Evolutionary conservation across 2,329 filamentous ascomycete species (phyloP).

Genomic region (Aspergillus pseudoglaucus): DNA sequence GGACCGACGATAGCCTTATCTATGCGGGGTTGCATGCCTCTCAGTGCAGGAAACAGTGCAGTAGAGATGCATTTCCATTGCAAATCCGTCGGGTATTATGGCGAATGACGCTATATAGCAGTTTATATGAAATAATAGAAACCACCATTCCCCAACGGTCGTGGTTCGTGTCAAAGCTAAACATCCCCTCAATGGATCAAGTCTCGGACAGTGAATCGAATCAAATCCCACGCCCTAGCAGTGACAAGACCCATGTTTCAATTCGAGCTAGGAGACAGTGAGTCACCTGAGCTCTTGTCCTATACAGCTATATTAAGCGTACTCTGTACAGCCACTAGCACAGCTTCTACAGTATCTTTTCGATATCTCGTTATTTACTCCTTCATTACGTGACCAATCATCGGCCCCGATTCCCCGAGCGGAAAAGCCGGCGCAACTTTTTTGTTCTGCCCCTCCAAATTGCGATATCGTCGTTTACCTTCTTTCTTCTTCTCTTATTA

Average conservation of each 20-base stretch:
- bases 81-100: too few relatives aligned
- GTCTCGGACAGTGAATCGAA: too few relatives aligned
- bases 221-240: conserved; percentile 14
- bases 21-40: conserved; percentile 19
- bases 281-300: too few relatives aligned
- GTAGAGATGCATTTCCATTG: too few relatives aligned
- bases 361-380: neutral
- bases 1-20: conserved; percentile 30
- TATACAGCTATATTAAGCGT: too few relatives aligned
- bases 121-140: too few relatives aligned
- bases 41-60: neutral
- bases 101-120: too few relatives aligned
- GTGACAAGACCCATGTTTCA: conserved; percentile 11
- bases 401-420: conserved; percentile 13
- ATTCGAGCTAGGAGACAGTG: neutral
- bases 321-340: neutral
- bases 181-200: too few relatives aligned
- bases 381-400: neutral
- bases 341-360: too few relatives aligned
- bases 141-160: too few relatives aligned
- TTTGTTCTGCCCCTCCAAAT: conserved; percentile 19
- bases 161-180: too few relatives aligned
- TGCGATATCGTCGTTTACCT: neutral
- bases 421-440: conserved; percentile 27
- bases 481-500: neutral